Base-by-base conservation (phyloP, 768 basidiomycete species). In the Calocybe gangraenosa region DNA sequence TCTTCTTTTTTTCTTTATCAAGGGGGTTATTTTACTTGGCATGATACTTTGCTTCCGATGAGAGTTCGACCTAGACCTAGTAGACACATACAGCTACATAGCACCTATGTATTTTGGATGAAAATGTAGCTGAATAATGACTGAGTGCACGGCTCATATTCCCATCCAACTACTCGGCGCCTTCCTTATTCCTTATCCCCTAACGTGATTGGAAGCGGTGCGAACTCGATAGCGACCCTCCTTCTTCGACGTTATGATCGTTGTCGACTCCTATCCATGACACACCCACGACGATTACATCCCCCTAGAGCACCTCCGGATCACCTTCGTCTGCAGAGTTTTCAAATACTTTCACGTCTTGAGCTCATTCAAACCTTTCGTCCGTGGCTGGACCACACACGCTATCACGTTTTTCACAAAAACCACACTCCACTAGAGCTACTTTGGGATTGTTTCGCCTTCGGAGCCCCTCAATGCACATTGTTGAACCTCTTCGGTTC, bases 401-500 rank as follows among this genome's bases (percentile, higher is more conserved):
- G 51, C 30, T 49, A 59, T 37, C 54, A 66, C 45, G 50, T 61
- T 20, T 51, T 55, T 37, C 28, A 59, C 30, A 50, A 46, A 33
- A 52, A 52, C 21, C 53, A 62, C 17, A 61, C 63, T 17, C 55
- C 68, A 3, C 51, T 63, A 22, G 54, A 58, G 10, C 52, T 64
- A 10, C 54, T 70, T 17, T 72, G 65, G 63, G 60, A 65, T 30
- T 67, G 66, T 40, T 59, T 70, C 40, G 56, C 64, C 32, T 64
- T 67, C 37, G 69, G 66, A 13, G 66, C 60, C 11, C 63, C 69
- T 2, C 57, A 69, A 10, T 56, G 58, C 33, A 64, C 66, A 0
- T 58, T 73, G 9, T 56, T 69, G 22, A 61, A 65, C 37, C 60
- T 70, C 17, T 53, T 70, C n/a, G 66, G 68, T 13, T 64, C 66